These are phyloP conservation scores for Pestalotiopsis sp. DNA, from an alignment of 2,329 filamentous ascomycete species.

Conservation along the genomic window DNA sequence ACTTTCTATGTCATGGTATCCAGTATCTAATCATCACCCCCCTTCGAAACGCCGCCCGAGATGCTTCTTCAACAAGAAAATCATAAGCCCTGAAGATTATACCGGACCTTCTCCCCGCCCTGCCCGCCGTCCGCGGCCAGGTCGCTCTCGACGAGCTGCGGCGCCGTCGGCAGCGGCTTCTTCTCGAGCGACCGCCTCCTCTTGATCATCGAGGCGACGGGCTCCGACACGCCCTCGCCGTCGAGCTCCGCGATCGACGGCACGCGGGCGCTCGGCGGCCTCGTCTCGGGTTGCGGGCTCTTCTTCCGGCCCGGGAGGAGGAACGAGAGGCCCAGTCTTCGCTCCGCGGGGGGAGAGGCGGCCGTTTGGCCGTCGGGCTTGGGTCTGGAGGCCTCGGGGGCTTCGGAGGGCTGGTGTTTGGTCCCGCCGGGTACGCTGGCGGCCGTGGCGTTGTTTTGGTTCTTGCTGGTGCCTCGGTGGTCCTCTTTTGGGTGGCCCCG, in stretches of 20 bases:
- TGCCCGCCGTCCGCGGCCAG: not conserved
- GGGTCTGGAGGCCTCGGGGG: not conserved
- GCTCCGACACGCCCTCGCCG: not conserved
- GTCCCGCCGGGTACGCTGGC: not conserved
- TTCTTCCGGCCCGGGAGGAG: not conserved
- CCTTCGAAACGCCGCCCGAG: too few relatives aligned
- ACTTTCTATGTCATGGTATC: too few relatives aligned
- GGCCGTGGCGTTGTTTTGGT: not conserved
- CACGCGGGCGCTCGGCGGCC: not conserved
- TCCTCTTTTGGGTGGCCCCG: not conserved
- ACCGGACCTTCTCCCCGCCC: not conserved
- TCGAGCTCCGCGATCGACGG: not conserved
- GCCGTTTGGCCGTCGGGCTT: not conserved
- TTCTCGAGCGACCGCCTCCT: not conserved
- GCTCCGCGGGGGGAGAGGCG: not conserved
- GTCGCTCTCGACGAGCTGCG: not conserved
- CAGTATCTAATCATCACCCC: too few relatives aligned
- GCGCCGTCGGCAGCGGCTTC: not conserved
- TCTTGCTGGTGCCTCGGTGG: not conserved
- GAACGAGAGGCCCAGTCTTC: not conserved
- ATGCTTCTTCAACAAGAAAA: too few relatives aligned
- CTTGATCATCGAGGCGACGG: not conserved
- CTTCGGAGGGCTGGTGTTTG: not conserved
- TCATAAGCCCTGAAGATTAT: not conserved
- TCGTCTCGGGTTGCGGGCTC: not conserved